These are phyloP conservation scores for Rhytidiadelphus loreus DNA, from an alignment of 225 moss, liverwort and hornwort genomes.

Conservation along the genomic window DNA sequence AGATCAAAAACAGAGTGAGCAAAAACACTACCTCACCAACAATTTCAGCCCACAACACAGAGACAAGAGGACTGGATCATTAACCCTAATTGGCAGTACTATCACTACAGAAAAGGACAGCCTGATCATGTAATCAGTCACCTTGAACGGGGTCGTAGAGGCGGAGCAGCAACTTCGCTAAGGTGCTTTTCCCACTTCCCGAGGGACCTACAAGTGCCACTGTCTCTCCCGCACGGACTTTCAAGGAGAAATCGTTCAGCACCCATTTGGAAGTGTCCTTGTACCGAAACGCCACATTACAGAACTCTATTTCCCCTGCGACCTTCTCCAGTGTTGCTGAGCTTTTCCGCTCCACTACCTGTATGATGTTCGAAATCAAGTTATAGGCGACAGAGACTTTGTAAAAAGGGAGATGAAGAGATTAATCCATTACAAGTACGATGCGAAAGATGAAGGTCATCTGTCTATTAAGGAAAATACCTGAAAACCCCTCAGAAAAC, in stretches of 20 bases:
- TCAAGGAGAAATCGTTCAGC: constrained; percentile 65
- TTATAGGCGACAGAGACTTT: background rate
- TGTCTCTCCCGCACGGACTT: constrained; percentile 75
- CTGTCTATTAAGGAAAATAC: background rate
- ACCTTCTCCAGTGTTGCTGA: constrained; percentile 33
- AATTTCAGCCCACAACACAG: background rate
- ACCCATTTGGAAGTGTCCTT: constrained; percentile 63
- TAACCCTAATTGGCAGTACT: background rate
- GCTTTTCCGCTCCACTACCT: constrained; percentile 43
- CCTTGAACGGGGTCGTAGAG: constrained; percentile 87
- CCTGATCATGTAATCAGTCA: constrained; percentile 1
- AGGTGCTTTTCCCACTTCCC: constrained; percentile 88
- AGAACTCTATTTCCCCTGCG: constrained; percentile 65
- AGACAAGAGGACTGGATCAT: background rate
- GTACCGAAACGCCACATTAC: constrained; percentile 72
- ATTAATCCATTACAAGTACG: background rate
- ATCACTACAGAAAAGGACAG: background rate
- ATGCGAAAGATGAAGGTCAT: background rate
- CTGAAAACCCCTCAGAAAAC: background rate
- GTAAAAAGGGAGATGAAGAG: background rate
- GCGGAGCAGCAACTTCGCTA: constrained; percentile 91
- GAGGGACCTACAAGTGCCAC: constrained; percentile 93
- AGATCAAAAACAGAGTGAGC: background rate
- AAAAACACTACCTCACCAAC: background rate
- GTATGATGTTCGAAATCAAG: background rate